phyloP scores from a whole-genome alignment of 1,284 basidiomycete genomes.

The Ustilago bromivora region DNA sequence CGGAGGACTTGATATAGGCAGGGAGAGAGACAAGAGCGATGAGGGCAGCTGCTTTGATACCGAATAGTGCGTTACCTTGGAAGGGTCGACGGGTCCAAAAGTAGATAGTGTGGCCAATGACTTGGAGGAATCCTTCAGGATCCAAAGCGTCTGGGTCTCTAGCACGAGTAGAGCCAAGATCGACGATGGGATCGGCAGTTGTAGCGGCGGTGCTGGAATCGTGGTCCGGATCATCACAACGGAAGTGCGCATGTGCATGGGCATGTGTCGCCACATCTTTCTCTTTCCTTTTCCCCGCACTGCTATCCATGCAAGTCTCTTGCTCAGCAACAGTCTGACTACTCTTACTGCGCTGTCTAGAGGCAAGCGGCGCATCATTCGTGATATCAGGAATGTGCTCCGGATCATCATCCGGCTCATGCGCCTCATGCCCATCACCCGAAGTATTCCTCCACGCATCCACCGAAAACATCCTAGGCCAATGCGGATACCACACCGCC shows the following conservation, averaged over 20 bases:
- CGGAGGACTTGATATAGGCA: conserved; percentile 50
- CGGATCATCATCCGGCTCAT: conserved; percentile 44
- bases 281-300: conserved; percentile 3
- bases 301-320: background rate
- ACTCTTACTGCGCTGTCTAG: conserved; percentile 36
- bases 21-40: conserved; percentile 72
- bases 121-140: conserved; percentile 70
- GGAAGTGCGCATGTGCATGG: conserved; percentile 25
- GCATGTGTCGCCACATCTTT: background rate
- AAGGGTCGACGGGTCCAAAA: conserved; percentile 49
- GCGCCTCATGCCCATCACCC: conserved; percentile 27
- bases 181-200: conserved; percentile 32
- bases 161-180: conserved; percentile 72
- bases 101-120: conserved; percentile 54
- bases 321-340: conserved; percentile 18
- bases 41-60: conserved; percentile 81
- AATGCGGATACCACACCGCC: conserved; percentile 78
- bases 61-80: conserved; percentile 74
- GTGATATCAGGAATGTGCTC: conserved; percentile 46
- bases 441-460: conserved; percentile 71
- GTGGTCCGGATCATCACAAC: conserved; percentile 8
- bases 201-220: background rate
- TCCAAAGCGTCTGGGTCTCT: conserved; percentile 82
- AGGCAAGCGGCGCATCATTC: conserved; percentile 25
- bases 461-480: conserved; percentile 70